Evolutionary conservation across 2,329 filamentous ascomycete species (phyloP).

Genomic region (Didymellaceae sp.): DNA sequence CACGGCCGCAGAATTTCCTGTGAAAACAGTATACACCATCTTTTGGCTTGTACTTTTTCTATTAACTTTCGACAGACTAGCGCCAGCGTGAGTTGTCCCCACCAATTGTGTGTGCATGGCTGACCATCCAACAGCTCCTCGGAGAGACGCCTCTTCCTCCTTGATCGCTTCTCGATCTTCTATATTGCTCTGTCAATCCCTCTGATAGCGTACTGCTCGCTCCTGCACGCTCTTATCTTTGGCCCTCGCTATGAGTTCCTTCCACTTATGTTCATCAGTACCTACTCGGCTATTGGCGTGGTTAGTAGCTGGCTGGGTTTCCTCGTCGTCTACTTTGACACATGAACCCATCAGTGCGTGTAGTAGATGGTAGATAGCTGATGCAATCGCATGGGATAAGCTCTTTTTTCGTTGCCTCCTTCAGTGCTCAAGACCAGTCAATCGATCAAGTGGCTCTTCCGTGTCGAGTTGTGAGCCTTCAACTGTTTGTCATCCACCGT

Average conservation of each 20-base stretch:
- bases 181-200: constrained; percentile 92
- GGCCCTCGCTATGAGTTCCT: constrained; percentile 85
- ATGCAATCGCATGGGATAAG: too few relatives aligned
- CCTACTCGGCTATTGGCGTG: constrained; percentile 92
- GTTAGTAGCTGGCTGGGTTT: constrained; percentile 96
- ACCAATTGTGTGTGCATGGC: neutral
- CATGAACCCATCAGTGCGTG: too few relatives aligned
- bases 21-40: constrained; percentile 92
- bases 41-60: constrained; percentile 90
- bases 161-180: constrained; percentile 87
- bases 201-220: constrained; percentile 84
- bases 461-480: too few relatives aligned
- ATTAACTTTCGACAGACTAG: constrained; percentile 83
- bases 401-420: too few relatives aligned
- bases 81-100: constrained; percentile 69
- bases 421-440: too few relatives aligned
- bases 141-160: constrained; percentile 73
- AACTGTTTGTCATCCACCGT: too few relatives aligned
- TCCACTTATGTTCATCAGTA: constrained; percentile 95
- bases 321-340: constrained; percentile 82
- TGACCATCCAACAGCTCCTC: constrained; percentile 23
- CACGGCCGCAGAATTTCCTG: constrained; percentile 87
- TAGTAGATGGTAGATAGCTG: too few relatives aligned
- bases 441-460: too few relatives aligned
- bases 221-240: constrained; percentile 84